Percentiles rank a stretch among this genome's conserved stretches.
Conservation (phyloP, 208 protist genomes). For the Cochliopodium minus region DNA sequence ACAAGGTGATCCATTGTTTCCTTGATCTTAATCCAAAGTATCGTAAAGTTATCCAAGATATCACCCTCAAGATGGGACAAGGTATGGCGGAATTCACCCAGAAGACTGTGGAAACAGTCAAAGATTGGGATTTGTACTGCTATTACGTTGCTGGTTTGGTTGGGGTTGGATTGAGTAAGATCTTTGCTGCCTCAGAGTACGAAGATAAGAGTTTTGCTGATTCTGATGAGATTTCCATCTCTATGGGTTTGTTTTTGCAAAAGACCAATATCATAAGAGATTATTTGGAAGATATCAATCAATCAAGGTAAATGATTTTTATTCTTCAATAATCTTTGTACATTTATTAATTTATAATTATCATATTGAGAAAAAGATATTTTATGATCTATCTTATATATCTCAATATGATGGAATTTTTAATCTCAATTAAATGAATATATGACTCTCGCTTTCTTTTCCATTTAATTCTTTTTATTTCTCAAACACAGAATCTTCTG, state of each 20-base stretch:
- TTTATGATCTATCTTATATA: too few species aligned
- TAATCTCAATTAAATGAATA: slow-evolving; percentile 10
- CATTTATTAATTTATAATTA: too few species aligned
- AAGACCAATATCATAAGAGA: slow-evolving; percentile 93
- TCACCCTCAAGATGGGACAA: slow-evolving; percentile 63
- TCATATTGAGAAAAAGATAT: too few species aligned
- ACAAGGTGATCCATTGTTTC: slow-evolving; percentile 43
- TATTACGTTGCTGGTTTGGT: slow-evolving; percentile 89
- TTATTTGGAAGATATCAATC: slow-evolving; percentile 83
- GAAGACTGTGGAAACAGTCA: slow-evolving; percentile 47
- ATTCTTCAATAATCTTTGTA: too few species aligned
- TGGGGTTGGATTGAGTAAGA: slow-evolving; percentile 68
- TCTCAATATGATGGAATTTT: too few species aligned
- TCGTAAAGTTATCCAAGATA: slow-evolving; percentile 67
- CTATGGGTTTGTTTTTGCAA: slow-evolving; percentile 89
- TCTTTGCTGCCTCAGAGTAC: slow-evolving; percentile 61
- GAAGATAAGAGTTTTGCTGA: slow-evolving; percentile 43
- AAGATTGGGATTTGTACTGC: slow-evolving; percentile 82
- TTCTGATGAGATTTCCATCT: slow-evolving; percentile 50
- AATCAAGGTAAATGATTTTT: too few species aligned
- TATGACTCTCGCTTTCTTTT: too few species aligned
- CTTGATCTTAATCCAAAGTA: slow-evolving; percentile 40
- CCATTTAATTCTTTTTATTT: too few species aligned
- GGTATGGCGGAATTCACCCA: slow-evolving; percentile 75
- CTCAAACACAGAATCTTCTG: slow-evolving; percentile 73